These are phyloP conservation scores for Jasminum sambac DNA, from an alignment of 257 asterid species.

Conservation along the genomic window DNA sequence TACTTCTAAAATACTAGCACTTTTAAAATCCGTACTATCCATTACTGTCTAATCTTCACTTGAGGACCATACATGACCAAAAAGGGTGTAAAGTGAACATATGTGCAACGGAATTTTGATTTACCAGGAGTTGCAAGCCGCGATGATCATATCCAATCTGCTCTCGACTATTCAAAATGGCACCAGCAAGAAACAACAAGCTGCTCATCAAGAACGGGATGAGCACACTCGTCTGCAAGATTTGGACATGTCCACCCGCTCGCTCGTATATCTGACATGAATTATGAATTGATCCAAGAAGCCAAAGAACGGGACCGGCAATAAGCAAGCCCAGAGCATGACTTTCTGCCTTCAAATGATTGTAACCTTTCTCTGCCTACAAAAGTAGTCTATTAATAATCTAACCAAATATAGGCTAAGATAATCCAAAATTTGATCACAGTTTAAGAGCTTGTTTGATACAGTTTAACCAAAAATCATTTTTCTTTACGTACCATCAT, in stretches of 20 bases:
- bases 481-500: too few relatives aligned
- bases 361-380: conserved; percentile 65
- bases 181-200: conserved; percentile 61
- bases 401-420: not conserved
- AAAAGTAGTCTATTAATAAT: not conserved
- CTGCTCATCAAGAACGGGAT: conserved; percentile 78
- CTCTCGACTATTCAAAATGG: conserved; percentile 51
- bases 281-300: conserved; percentile 78
- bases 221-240: conserved; percentile 68
- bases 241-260: conserved; percentile 74
- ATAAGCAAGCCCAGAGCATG: conserved; percentile 61
- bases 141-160: conserved; percentile 42
- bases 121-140: conserved; percentile 58
- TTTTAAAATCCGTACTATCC: too few relatives aligned
- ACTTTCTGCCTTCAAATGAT: conserved; percentile 38
- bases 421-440: too few relatives aligned
- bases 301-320: conserved; percentile 79
- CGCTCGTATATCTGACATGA: conserved; percentile 90
- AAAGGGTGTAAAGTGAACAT: not conserved
- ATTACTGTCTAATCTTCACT: not conserved
- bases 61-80: not conserved
- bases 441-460: too few relatives aligned
- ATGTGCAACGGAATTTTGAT: not conserved
- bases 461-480: too few relatives aligned
- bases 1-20: too few relatives aligned